A percentile compares a stretch with the other conserved stretches of the same genome.
phyloP scores from a whole-genome alignment of 2,329 filamentous ascomycete genomes.

The Penicillium verrucosum region DNA sequence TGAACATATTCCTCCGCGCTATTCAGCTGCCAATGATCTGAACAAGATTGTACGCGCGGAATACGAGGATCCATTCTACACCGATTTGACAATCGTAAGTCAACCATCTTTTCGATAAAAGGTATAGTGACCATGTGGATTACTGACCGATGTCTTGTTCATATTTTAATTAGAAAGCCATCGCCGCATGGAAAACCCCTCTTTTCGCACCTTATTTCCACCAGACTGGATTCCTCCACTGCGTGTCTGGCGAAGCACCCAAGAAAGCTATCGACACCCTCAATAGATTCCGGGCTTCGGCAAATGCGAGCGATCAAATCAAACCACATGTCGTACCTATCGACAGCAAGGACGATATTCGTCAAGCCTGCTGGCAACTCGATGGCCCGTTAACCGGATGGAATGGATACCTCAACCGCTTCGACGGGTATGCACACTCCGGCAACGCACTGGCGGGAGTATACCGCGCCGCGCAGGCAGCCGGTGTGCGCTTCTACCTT shows the following conservation, averaged over 20 bases:
- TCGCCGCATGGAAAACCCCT: slow-evolving; percentile 53
- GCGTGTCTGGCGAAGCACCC: slow-evolving; percentile 48
- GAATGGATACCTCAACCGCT: slow-evolving; percentile 58
- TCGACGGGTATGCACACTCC: slow-evolving; percentile 58
- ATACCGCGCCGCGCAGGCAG: slow-evolving; percentile 42
- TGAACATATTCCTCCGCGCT: slow-evolving; percentile 46
- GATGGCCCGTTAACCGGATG: slow-evolving; percentile 51
- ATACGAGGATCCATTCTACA: slow-evolving; percentile 58
- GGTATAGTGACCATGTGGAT: background rate
- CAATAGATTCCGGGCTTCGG: slow-evolving; percentile 41
- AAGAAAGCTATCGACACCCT: slow-evolving; percentile 50
- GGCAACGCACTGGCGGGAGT: slow-evolving; percentile 51
- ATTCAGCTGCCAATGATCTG: slow-evolving; percentile 57
- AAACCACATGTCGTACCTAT: slow-evolving; percentile 42
- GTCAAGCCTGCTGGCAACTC: slow-evolving; percentile 48
- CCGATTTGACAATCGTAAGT: slow-evolving; percentile 51
- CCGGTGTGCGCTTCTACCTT: slow-evolving; percentile 45
- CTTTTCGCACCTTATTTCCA: slow-evolving; percentile 55
- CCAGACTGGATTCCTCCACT: slow-evolving; percentile 52
- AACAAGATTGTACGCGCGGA: slow-evolving; percentile 62
- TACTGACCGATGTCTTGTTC: background rate
- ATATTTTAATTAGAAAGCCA: slow-evolving; percentile 43
- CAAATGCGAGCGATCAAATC: slow-evolving; percentile 35
- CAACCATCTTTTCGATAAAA: background rate
- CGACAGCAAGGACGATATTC: slow-evolving; percentile 40